phyloP scores from a whole-genome alignment of 345 rosid species.

The Eucalyptus regnans region DNA sequence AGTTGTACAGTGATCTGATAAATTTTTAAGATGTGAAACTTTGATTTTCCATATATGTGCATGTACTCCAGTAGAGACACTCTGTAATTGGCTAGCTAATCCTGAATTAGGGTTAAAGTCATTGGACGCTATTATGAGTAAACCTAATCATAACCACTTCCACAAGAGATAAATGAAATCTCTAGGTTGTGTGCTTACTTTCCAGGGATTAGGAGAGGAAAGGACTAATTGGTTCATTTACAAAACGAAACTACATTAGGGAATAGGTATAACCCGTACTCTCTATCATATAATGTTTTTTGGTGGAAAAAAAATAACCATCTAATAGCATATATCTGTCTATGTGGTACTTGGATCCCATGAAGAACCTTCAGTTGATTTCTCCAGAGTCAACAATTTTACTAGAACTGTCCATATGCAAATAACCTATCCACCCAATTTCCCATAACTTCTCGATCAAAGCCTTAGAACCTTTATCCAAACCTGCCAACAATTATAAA shows the following conservation, averaged over 20 bases:
- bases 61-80: background rate
- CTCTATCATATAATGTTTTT: background rate
- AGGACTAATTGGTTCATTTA: background rate
- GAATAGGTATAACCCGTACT: background rate
- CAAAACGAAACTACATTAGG: background rate
- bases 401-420: background rate
- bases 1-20: fast-evolving
- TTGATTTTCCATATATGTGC: background rate
- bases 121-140: background rate
- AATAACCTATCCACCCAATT: too few relatives aligned
- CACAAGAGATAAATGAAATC: background rate
- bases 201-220: background rate
- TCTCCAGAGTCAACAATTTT: too few relatives aligned
- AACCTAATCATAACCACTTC: background rate
- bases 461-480: background rate
- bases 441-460: background rate
- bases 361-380: too few relatives aligned
- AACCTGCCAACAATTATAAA: background rate
- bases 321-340: too few relatives aligned
- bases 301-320: too few relatives aligned
- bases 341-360: too few relatives aligned
- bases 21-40: background rate
- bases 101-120: background rate
- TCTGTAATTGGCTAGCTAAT: background rate
- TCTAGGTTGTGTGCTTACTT: background rate